phyloP scores from a whole-genome alignment of 768 basidiomycete genomes.

The Russula compacta region DNA sequence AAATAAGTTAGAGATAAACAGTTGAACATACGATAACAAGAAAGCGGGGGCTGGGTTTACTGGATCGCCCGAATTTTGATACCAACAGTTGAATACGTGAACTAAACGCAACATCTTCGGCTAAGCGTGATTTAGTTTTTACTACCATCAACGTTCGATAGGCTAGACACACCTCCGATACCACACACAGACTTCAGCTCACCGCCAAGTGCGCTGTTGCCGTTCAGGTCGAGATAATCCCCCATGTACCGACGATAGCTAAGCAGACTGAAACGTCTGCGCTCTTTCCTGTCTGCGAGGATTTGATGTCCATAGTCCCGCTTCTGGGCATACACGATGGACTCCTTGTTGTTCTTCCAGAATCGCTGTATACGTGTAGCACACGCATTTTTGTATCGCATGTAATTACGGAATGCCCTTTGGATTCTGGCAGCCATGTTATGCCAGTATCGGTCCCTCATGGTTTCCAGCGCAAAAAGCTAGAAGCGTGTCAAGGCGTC shows the following conservation, averaged over 20 bases:
- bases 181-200: constrained; percentile 65
- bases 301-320: constrained; percentile 95
- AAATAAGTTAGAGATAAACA: neutral
- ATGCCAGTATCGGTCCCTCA: constrained; percentile 99
- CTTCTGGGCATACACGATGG: constrained; percentile 76
- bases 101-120: constrained; percentile 79
- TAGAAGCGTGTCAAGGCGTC: constrained; percentile 26
- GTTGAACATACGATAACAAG: constrained; percentile 65
- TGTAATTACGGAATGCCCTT: constrained; percentile 90
- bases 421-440: constrained; percentile 98
- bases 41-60: constrained; percentile 86
- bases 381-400: constrained; percentile 92
- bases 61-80: constrained; percentile 77
- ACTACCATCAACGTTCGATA: neutral
- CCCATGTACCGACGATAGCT: constrained; percentile 93
- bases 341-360: constrained; percentile 98
- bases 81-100: constrained; percentile 73
- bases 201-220: constrained; percentile 66
- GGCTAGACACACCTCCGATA: constrained; percentile 49
- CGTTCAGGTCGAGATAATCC: constrained; percentile 90
- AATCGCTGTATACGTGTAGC: constrained; percentile 93
- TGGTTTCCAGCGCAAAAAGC: constrained; percentile 97
- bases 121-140: constrained; percentile 27
- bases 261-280: constrained; percentile 85
- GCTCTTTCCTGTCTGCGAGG: constrained; percentile 85